Conservation (phyloP, 306 rosid species). For the Cucumis sativus region Cucumber_9930_V3 NC_026657.2:37856001-37856500, state of each 20-base stretch:
- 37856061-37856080: not conserved
- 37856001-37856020: constrained; percentile 86
- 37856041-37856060: constrained; percentile 43
- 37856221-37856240: constrained; percentile 85
- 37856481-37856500: not conserved
- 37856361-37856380: not conserved
- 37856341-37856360: not conserved
- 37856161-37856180: constrained; percentile 69
- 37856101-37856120: not conserved
- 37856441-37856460: not conserved
- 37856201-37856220: constrained; percentile 82
- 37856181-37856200: constrained; percentile 91
- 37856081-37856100: not conserved
- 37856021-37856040: constrained; percentile 91
- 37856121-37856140: not conserved
- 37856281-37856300: constrained; percentile 29
- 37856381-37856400: no score
- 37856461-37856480: not conserved
- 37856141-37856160: constrained; percentile 2
- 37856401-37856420: no score
- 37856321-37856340: not conserved
- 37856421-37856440: no score
- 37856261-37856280: constrained; percentile 71
- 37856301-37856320: not conserved
- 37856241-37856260: constrained; percentile 87